Evolutionary conservation across 169 alveolate species (phyloP).

Genomic region (Plasmodium coatneyi): DNA sequence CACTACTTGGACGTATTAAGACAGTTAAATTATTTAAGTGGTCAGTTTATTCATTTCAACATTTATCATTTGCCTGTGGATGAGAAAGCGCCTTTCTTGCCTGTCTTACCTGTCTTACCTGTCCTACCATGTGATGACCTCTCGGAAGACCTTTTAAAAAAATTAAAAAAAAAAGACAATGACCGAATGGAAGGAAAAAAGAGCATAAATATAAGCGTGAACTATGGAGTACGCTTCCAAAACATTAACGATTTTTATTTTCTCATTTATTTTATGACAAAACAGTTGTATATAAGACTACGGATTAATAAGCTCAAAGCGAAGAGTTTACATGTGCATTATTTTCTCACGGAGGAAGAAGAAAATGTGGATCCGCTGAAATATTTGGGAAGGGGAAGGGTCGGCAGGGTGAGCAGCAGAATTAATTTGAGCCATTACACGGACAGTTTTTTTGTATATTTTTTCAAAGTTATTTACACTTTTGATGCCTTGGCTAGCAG

Average conservation of each 20-base stretch:
- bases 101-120: too few relatives aligned
- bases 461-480: conserved; percentile 45
- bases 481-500: conserved; percentile 5
- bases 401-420: conserved; percentile 8
- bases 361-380: conserved; percentile 48
- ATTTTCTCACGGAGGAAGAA: conserved; percentile 34
- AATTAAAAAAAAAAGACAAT: not conserved
- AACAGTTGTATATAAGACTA: conserved; percentile 57
- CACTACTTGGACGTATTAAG: conserved; percentile 51
- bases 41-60: conserved; percentile 41
- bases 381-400: conserved; percentile 50
- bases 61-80: conserved; percentile 13
- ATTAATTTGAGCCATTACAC: conserved; percentile 56
- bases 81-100: too few relatives aligned
- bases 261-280: conserved; percentile 66
- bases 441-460: conserved; percentile 39
- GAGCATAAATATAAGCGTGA: conserved; percentile 44
- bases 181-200: conserved; percentile 16
- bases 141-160: not conserved
- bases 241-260: conserved; percentile 68
- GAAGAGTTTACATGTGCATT: conserved; percentile 20
- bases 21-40: conserved; percentile 49
- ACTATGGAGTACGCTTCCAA: conserved; percentile 59
- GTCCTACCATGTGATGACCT: not conserved
- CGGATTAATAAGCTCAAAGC: conserved; percentile 51